phyloP scores from a whole-genome alignment of 164 flowering plant genomes.

The Liriodendron chinense region DNA sequence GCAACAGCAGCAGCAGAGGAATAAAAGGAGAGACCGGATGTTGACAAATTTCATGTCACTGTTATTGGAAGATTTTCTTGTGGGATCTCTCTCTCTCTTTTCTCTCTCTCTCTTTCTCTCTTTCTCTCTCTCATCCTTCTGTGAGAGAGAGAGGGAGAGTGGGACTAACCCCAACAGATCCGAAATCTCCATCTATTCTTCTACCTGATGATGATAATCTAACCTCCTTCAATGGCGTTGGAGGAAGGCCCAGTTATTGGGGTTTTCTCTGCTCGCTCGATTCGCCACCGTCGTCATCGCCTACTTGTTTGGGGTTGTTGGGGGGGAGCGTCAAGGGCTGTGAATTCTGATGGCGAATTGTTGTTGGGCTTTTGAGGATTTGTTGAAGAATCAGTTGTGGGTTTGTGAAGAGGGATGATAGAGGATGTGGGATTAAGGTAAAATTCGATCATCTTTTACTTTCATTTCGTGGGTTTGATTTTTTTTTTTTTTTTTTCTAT shows the following conservation, averaged over 20 bases:
- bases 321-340: constrained; percentile 19
- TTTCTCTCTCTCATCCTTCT: constrained; percentile 12
- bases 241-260: constrained; percentile 31
- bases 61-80: constrained; percentile 86
- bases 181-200: constrained; percentile 48
- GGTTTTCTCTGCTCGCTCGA: constrained; percentile 10
- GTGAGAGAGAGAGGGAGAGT: constrained; percentile 14
- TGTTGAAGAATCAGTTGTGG: constrained; percentile 32
- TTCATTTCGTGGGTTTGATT: background rate
- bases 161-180: constrained; percentile 81
- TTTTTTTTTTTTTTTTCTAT: background rate
- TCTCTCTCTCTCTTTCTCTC: background rate
- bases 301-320: constrained; percentile 11
- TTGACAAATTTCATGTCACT: constrained; percentile 99
- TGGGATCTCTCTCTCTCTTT: constrained; percentile 86
- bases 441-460: constrained; percentile 14
- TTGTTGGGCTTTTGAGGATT: constrained; percentile 19
- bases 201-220: constrained; percentile 57
- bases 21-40: constrained; percentile 87
- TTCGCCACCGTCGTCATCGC: background rate
- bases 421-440: constrained; percentile 80
- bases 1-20: background rate
- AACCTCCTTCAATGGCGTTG: constrained; percentile 52
- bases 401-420: constrained; percentile 28
- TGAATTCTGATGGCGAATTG: constrained; percentile 32